Percentiles rank a stretch among this genome's conserved stretches.
These are phyloP conservation scores for Citrus cavaleriei DNA, from an alignment of 345 rosid species.

Conservation along the genomic window DNA sequence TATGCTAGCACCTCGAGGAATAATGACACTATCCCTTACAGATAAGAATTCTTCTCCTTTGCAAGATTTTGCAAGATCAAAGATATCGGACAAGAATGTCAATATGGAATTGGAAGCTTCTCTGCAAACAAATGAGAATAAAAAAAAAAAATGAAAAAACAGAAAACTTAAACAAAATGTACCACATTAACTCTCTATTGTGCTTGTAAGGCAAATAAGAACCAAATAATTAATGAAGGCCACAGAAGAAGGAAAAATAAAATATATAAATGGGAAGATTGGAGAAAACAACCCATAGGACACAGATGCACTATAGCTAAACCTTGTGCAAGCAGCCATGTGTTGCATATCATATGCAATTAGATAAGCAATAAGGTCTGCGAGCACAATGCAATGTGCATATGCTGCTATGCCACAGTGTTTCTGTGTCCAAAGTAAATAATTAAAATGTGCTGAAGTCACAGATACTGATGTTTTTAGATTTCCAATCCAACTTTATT, in stretches of 20 bases:
- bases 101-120: conserved; percentile 94
- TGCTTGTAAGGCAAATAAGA: neutral
- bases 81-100: conserved; percentile 83
- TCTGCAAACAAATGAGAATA: conserved; percentile 38
- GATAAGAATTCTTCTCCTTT: conserved; percentile 59
- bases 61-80: conserved; percentile 72
- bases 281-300: neutral
- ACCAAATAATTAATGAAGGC: neutral
- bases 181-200: neutral
- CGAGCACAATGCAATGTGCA: neutral
- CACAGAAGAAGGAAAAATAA: neutral
- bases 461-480: neutral
- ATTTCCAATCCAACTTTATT: neutral
- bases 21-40: conserved; percentile 60
- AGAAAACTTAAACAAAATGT: neutral
- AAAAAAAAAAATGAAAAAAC: neutral
- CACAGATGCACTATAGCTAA: neutral
- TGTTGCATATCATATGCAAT: neutral
- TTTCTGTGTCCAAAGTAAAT: neutral
- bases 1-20: conserved; percentile 83
- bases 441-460: neutral
- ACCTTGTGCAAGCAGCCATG: neutral
- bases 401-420: neutral
- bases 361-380: too few species aligned
- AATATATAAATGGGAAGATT: neutral